Percentiles rank a stretch among this genome's conserved stretches.
Evolutionary conservation across 345 rosid genomes (phyloP).

Genomic region (Raphanus sativus): DNA sequence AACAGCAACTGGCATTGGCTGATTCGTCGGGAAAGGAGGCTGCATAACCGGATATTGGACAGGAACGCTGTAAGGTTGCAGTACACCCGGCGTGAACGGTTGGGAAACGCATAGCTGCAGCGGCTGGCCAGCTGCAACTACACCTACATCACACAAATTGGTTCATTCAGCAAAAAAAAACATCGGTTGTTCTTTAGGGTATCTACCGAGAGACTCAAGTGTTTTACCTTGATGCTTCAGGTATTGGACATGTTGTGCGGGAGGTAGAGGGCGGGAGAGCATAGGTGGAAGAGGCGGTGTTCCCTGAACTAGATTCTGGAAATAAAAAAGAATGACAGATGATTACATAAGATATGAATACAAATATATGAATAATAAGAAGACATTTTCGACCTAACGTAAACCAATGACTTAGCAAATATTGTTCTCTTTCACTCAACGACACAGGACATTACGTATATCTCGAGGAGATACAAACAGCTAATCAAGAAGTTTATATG

Average conservation of each 20-base stretch:
- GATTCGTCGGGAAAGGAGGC: constrained; percentile 45
- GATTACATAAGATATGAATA: background rate
- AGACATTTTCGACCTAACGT: too few species aligned
- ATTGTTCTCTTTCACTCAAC: background rate
- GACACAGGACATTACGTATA: background rate
- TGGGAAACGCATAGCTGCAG: constrained; percentile 43
- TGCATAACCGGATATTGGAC: constrained; percentile 50
- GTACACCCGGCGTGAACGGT: constrained; percentile 44
- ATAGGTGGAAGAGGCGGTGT: constrained; percentile 49
- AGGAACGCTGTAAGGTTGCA: constrained; percentile 46
- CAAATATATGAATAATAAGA: background rate
- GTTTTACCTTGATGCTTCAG: constrained; percentile 57
- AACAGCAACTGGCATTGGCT: constrained; percentile 41
- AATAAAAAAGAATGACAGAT: background rate
- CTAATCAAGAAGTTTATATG: background rate
- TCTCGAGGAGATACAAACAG: background rate
- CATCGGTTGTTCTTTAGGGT: background rate
- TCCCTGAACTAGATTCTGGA: constrained; percentile 60
- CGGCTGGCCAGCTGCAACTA: constrained; percentile 29
- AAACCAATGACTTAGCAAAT: too few species aligned
- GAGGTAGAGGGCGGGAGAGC: constrained; percentile 51
- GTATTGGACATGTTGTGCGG: constrained; percentile 55
- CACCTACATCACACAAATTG: constrained; percentile 2
- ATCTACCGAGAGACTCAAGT: background rate
- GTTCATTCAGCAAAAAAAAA: too few species aligned